Conservation (phyloP, 73 alveolate species). For the Effrenium voratum region DNA sequence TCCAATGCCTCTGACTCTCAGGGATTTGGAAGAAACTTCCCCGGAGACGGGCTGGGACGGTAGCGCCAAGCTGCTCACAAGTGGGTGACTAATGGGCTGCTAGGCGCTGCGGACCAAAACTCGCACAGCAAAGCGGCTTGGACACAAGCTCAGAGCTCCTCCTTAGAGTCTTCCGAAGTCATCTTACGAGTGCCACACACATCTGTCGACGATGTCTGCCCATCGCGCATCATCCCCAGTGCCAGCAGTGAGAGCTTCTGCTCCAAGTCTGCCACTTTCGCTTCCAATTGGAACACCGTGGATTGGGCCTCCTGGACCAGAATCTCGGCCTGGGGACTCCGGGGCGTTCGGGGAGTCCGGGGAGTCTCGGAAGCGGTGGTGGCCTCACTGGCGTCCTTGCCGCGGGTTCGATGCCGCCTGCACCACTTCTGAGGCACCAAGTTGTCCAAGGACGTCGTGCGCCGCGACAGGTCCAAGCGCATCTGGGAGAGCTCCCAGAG, state of each 20-base stretch:
- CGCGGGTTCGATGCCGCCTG: no score
- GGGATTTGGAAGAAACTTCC: no score
- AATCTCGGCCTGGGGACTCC: neutral
- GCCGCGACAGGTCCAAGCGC: constrained; percentile 57
- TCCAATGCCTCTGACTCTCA: no score
- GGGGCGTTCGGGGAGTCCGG: neutral
- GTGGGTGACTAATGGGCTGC: no score
- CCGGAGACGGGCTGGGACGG: no score
- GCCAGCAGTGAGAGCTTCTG: constrained; percentile 48
- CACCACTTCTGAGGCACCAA: constrained; percentile 36
- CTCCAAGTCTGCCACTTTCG: constrained; percentile 68
- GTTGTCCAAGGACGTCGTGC: constrained; percentile 20
- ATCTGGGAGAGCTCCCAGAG: constrained; percentile 48
- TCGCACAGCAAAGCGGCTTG: no score
- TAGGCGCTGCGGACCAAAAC: no score
- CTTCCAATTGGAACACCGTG: neutral
- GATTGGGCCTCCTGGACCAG: neutral
- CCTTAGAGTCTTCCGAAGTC: no score
- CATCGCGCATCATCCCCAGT: constrained; percentile 32
- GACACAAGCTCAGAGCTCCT: no score
- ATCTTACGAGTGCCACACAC: constrained; percentile 45
- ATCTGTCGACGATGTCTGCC: constrained; percentile 4
- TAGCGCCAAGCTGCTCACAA: no score
- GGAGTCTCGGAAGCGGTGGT: neutral
- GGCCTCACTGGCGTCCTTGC: constrained; percentile 12